Base-by-base conservation (phyloP, 768 basidiomycete genomes). In the Fomitopsis serialis region DNA sequence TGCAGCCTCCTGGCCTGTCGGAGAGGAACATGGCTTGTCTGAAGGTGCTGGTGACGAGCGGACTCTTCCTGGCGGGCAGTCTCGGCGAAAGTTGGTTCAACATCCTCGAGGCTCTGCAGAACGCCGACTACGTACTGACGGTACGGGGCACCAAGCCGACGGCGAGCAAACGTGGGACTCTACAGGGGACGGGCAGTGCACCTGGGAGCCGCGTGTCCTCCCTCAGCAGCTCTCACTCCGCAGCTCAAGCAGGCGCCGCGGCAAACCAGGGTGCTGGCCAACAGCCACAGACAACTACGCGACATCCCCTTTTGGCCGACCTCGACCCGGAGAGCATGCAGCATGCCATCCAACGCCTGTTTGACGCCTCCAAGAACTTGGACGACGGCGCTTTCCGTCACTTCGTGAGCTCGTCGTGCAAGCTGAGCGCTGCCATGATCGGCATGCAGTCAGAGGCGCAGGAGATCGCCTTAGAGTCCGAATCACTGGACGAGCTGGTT, bases 11-110 rank as follows among this genome's bases (percentile, higher is more conserved):
- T 0, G 82, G 85, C 3, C 71, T 99, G 10, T 93, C 90, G 0
- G 88, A 93, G 59, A 77, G 94, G 25, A 99, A 99, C 62, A 75
- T 97, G 58, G 88, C 91, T 0, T 98, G 96, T 66, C 70, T 98
- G 49, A 92, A 92, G 58, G 86, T 90, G 1, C 73, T 94, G 52
- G 75, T 97, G 8, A 76, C 81, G 0, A 85, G 86, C 56, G 84
- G 89, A 1, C 70, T 91, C 24, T 89, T 89, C 66, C 76, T 98
- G 9, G 89, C 92, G 0, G 90, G 89, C 0, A 87, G 85, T 53
- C 78, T 97, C 6, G 92, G 86, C n/a, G 79, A 85, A 54, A 92
- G 88, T 55, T 98, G 96, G 96, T 96, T 91, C 66, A 78, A 86
- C 43, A 80, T 98, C 9, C 74, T 98, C 49, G 95, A 98, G 63